Percentiles rank a stretch among this genome's conserved stretches.
Evolutionary conservation across 345 rosid genomes (phyloP).

Genomic region (Arabis hirsuta): DNA sequence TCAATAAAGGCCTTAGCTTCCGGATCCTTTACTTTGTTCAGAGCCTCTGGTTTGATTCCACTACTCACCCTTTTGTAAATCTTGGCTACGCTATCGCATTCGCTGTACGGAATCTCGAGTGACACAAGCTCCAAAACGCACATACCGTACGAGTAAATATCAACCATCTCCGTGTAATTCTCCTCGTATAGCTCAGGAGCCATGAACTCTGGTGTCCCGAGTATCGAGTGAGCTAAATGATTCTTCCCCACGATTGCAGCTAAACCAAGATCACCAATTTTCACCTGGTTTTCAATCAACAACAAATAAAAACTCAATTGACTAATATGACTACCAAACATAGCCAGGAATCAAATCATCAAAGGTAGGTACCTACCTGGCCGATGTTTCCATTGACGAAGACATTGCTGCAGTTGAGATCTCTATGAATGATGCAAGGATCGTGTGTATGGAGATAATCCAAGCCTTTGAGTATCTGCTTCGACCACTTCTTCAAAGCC

Average conservation of each 20-base stretch:
- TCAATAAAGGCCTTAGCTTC: conserved; percentile 75
- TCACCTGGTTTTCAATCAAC: conserved; percentile 53
- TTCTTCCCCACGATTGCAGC: conserved; percentile 77
- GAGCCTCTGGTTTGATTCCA: conserved; percentile 70
- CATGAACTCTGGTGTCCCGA: conserved; percentile 94
- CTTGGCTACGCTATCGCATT: conserved; percentile 72
- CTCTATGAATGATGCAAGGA: conserved; percentile 87
- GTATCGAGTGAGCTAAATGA: conserved; percentile 75
- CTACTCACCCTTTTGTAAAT: conserved; percentile 78
- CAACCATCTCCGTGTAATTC: conserved; percentile 77
- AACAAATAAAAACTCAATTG: not conserved
- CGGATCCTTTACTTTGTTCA: conserved; percentile 59
- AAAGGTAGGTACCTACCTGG: conserved; percentile 39
- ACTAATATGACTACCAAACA: too few relatives aligned
- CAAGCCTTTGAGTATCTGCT: conserved; percentile 79
- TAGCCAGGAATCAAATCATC: too few relatives aligned
- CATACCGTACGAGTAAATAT: conserved; percentile 88
- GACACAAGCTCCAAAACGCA: conserved; percentile 85
- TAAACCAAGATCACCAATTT: conserved; percentile 87
- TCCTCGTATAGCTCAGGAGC: conserved; percentile 94
- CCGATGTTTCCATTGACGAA: conserved; percentile 87
- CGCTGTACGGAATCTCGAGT: conserved; percentile 76
- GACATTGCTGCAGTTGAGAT: conserved; percentile 89
- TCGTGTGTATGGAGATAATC: conserved; percentile 76
- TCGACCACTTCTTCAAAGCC: conserved; percentile 91